Evolutionary conservation across 345 rosid genomes (phyloP).

Genomic region (Punica granatum): DNA sequence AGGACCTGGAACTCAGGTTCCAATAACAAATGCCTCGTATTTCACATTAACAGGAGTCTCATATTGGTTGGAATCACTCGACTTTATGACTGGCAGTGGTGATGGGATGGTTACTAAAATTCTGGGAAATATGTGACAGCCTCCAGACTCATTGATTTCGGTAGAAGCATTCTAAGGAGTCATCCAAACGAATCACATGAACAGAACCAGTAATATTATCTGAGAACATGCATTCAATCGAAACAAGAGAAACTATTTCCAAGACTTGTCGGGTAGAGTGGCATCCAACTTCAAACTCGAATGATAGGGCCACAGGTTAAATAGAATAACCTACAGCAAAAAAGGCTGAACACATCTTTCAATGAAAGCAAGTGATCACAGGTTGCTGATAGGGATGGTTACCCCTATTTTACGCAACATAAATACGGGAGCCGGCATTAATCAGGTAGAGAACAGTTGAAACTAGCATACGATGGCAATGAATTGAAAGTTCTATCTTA

Average conservation of each 20-base stretch:
- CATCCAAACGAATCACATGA: no score
- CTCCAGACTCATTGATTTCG: neutral
- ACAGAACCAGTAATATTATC: no score
- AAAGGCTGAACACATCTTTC: neutral
- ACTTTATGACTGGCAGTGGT: no score
- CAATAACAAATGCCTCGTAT: no score
- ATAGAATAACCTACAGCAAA: neutral
- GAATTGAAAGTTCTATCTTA: constrained; percentile 18
- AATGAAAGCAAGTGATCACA: neutral
- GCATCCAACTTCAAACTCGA: neutral
- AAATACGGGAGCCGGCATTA: neutral
- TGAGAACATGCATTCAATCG: no score
- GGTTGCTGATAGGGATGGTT: neutral
- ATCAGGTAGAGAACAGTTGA: neutral
- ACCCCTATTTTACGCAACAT: neutral
- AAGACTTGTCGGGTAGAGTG: neutral
- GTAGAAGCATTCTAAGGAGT: neutral
- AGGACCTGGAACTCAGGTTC: no score
- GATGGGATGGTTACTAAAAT: no score
- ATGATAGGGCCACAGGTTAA: no score
- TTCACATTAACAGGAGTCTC: no score
- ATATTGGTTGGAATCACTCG: no score
- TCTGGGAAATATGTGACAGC: no score
- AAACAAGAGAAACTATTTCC: neutral
- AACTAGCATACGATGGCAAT: neutral